phyloP scores from a whole-genome alignment of 331 rosid genomes.

The Quercus lobata region DNA sequence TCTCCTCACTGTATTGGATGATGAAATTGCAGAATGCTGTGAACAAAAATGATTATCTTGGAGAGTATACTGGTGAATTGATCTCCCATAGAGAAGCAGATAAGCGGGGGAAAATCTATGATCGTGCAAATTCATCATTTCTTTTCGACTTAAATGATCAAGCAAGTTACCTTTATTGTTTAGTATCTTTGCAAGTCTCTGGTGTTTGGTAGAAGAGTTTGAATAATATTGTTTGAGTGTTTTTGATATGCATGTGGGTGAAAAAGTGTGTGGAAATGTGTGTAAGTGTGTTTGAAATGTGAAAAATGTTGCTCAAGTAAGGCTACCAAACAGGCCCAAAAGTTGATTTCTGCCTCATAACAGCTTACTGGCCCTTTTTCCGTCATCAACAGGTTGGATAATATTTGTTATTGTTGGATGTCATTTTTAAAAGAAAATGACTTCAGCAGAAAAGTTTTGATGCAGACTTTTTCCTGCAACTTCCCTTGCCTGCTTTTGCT shows the following conservation, averaged over 20 bases:
- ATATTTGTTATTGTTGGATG: not conserved
- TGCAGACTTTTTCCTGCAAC: not conserved
- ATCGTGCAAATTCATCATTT: conserved; percentile 96
- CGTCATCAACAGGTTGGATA: not conserved
- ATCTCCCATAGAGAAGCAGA: conserved; percentile 97
- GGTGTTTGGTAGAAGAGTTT: too few relatives aligned
- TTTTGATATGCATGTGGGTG: too few relatives aligned
- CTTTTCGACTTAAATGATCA: conserved; percentile 98
- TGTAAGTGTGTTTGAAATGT: too few relatives aligned
- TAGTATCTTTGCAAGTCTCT: not conserved
- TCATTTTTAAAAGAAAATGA: not conserved
- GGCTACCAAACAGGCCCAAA: not conserved
- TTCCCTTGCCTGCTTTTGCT: too few relatives aligned
- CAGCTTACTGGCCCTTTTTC: not conserved
- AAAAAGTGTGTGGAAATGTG: too few relatives aligned
- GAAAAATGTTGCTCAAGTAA: too few relatives aligned
- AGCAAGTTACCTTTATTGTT: conserved; percentile 38
- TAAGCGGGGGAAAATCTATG: conserved; percentile 95
- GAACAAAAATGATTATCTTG: conserved; percentile 90
- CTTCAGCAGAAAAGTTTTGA: not conserved
- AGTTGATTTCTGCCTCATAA: not conserved
- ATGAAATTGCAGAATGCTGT: conserved; percentile 77
- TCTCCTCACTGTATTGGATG: conserved; percentile 28
- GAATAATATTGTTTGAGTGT: too few relatives aligned
- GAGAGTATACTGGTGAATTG: conserved; percentile 95